Evolutionary conservation across 2,329 filamentous ascomycete genomes (phyloP), one percentile per base, ranked within the genome.

Genomic region (Trematosphaeria pertusa): DNA sequence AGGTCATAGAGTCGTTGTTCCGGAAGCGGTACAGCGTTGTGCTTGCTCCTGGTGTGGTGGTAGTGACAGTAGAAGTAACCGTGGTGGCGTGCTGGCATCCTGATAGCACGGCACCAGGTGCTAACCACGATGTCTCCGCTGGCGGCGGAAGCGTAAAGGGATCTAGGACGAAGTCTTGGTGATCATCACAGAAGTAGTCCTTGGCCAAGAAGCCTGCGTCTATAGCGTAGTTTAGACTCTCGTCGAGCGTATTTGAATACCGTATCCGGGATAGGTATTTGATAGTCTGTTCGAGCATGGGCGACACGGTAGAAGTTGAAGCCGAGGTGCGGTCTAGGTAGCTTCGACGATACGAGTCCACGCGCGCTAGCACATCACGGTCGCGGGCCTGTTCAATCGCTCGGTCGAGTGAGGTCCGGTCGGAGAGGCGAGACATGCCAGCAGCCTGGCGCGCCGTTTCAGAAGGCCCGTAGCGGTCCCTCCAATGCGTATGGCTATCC

Each of bases 181-280:
- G 68, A 49, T 80, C 76, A 52, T 78, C 75, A 15, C 75, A 70
- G 44, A 80, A 79, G 59, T 80, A 78, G 51, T 82, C 80, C 47
- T 80, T 77, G 17, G 70, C 75, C 15, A 79, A 72, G 44, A 85
- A 77, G 10, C 79, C 79, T 19, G 77, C 76, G 20, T 80, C 80
- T 4, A 79, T 76, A 11, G 81, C 81, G 14, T 74, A 75, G 26
- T 73, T 74, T 14, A 83, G 67, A 50, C 79, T 80, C 52, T 85
- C 81, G 50, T 83, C 78, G 40, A 80, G 75, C 10, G 75, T 77
- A 43, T 67, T 75, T 21, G 78, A 81, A 43, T 75, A 74, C 12
- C 83, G 81, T 51, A 87, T 72, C 41, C 78, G 76, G 43, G 83
- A 80, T 12, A 87, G 75, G 63, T 87, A 87, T 57, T 77, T 79